phyloP scores from a whole-genome alignment of 257 asterid genomes.

The Rubia yunnanensis region DNA sequence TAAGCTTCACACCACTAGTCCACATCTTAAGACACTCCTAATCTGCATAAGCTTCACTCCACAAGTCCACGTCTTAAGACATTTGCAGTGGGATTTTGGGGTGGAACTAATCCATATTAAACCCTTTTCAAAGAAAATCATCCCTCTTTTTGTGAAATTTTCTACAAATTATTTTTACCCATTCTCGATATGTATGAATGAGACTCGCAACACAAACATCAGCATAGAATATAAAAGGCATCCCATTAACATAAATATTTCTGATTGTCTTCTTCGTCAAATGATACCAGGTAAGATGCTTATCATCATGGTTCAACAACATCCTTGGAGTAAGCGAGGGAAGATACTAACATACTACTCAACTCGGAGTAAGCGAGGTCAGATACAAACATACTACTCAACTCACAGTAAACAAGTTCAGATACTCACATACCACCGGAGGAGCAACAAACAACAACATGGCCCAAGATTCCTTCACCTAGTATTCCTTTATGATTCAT shows the following conservation, averaged over 20 bases:
- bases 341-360: slow-evolving; percentile 10
- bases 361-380: too few relatives aligned
- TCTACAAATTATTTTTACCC: background rate
- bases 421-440: too few relatives aligned
- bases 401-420: too few relatives aligned
- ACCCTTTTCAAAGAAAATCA: slow-evolving; percentile 16
- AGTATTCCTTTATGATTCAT: slow-evolving; percentile 72
- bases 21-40: too few relatives aligned
- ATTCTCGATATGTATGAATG: slow-evolving; percentile 21
- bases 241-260: slow-evolving; percentile 24
- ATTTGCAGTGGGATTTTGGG: too few relatives aligned
- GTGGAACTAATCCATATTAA: too few relatives aligned
- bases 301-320: slow-evolving; percentile 26
- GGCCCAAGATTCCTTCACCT: slow-evolving; percentile 52
- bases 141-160: too few relatives aligned
- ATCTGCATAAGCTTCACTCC: too few relatives aligned
- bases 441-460: slow-evolving; percentile 35
- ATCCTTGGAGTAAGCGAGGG: slow-evolving; percentile 27
- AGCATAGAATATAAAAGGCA: slow-evolving; percentile 42
- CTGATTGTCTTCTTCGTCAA: slow-evolving; percentile 22
- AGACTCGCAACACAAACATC: slow-evolving; percentile 40
- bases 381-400: too few relatives aligned
- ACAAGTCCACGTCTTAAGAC: too few relatives aligned
- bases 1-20: too few relatives aligned
- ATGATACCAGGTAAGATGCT: slow-evolving; percentile 29